Conservation (phyloP, 2,329 filamentous ascomycete genomes). For the Hyphodiscus sp. region DNA sequence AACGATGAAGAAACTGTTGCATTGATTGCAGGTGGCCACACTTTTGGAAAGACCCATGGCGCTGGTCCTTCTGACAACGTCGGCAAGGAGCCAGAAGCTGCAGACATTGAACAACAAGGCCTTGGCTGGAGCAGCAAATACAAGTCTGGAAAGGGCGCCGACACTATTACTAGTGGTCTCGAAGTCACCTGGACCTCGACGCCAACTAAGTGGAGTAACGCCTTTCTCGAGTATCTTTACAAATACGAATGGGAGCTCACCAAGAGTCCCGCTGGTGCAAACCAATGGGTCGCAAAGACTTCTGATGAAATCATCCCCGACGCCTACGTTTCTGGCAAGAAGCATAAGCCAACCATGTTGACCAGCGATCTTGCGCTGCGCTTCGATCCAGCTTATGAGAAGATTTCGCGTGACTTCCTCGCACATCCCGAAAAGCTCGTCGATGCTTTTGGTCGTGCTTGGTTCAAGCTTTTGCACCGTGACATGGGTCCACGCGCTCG, state of each 20-base stretch:
- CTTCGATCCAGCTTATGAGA: slow-evolving; percentile 65
- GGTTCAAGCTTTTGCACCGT: slow-evolving; percentile 80
- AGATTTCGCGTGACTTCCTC: slow-evolving; percentile 66
- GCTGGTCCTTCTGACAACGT: slow-evolving; percentile 58
- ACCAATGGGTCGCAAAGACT: slow-evolving; percentile 71
- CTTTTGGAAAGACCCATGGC: slow-evolving; percentile 77
- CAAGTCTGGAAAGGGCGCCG: slow-evolving; percentile 59
- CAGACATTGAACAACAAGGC: slow-evolving; percentile 59
- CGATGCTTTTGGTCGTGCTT: slow-evolving; percentile 65
- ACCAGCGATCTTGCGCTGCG: slow-evolving; percentile 69
- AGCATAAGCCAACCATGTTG: slow-evolving; percentile 70
- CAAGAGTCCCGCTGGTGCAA: slow-evolving; percentile 69
- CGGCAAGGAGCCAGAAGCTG: slow-evolving; percentile 60
- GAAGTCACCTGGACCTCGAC: slow-evolving; percentile 77
- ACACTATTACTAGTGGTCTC: slow-evolving; percentile 69
- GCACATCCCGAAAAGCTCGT: slow-evolving; percentile 62
- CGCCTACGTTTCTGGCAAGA: slow-evolving; percentile 62
- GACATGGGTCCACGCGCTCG: slow-evolving; percentile 67
- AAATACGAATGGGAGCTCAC: slow-evolving; percentile 71
- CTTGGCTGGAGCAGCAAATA: slow-evolving; percentile 65
- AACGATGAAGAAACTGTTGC: slow-evolving; percentile 77
- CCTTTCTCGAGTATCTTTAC: slow-evolving; percentile 70
- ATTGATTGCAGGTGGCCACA: slow-evolving; percentile 71
- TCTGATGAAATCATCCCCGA: slow-evolving; percentile 62
- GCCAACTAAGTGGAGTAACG: slow-evolving; percentile 69